Percentiles rank a stretch among this genome's conserved stretches.
These are phyloP conservation scores for Penicillium sp. DNA, from an alignment of 2,329 filamentous ascomycete species.

Conservation along the genomic window DNA sequence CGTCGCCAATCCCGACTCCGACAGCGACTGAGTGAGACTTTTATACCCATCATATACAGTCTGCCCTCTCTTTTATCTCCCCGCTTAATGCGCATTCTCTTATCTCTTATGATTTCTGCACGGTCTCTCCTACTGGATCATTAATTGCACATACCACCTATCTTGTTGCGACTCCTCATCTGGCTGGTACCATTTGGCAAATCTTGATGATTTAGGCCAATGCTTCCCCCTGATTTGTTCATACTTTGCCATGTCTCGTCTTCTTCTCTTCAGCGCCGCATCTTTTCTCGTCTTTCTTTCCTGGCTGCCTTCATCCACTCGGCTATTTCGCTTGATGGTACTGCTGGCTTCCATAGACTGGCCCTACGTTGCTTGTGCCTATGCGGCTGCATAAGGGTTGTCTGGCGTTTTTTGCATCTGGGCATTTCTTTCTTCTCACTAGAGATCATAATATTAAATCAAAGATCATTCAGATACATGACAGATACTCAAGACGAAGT, in stretches of 20 bases:
- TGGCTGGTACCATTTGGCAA: constrained; percentile 6
- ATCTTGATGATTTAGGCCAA: constrained; percentile 17
- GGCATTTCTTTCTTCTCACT: constrained; percentile 12
- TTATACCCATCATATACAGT: not conserved
- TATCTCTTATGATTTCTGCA: constrained; percentile 16
- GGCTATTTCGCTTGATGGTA: constrained; percentile 3
- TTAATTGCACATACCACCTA: constrained; percentile 26
- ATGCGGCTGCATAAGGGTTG: constrained; percentile 13
- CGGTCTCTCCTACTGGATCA: constrained; percentile 8
- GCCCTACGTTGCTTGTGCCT: constrained; percentile 6
- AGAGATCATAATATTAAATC: constrained; percentile 16
- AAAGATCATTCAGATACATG: not conserved
- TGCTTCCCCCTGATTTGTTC: constrained; percentile 9
- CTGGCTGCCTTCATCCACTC: not conserved
- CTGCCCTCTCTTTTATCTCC: constrained; percentile 4
- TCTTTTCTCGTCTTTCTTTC: not conserved
- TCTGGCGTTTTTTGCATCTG: constrained; percentile 6
- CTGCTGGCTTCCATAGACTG: constrained; percentile 2
- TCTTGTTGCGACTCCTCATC: constrained; percentile 12
- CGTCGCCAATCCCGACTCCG: constrained; percentile 48
- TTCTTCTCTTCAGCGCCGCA: constrained; percentile 1
- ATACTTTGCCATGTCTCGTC: constrained; percentile 12
- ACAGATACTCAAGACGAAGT: too few species aligned
- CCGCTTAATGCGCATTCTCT: constrained; percentile 10
- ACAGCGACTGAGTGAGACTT: constrained; percentile 36